phyloP scores from a whole-genome alignment of 73 alveolate species.

The Paramecium sexaurelia region DNA sequence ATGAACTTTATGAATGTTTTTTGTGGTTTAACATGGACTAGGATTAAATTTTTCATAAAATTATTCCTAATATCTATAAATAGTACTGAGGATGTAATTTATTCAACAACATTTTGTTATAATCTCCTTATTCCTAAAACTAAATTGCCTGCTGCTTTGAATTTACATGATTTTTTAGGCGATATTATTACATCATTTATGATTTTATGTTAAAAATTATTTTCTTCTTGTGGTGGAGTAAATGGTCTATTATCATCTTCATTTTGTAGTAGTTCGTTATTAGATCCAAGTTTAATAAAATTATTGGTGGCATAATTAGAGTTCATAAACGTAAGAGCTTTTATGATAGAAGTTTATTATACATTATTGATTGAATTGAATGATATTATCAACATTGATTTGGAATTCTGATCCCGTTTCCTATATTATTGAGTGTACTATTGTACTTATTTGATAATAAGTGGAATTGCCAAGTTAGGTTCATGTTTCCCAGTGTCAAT shows the following conservation, averaged over 20 bases:
- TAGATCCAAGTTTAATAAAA: neutral
- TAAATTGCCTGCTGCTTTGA: constrained; percentile 17
- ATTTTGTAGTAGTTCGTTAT: neutral
- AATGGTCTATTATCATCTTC: neutral
- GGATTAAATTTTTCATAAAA: constrained; percentile 8
- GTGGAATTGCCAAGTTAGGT: neutral
- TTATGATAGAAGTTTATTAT: neutral
- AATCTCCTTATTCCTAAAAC: constrained; percentile 16
- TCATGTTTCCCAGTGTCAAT: constrained; percentile 1
- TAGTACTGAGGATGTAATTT: constrained; percentile 5
- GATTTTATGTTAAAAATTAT: neutral
- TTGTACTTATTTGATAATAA: neutral
- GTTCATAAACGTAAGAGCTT: constrained; percentile 4
- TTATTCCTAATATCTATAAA: constrained; percentile 7
- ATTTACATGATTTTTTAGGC: neutral
- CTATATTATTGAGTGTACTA: neutral
- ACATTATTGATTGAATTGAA: constrained; percentile 9
- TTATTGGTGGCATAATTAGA: neutral
- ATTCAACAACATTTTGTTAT: constrained; percentile 32
- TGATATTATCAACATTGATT: neutral
- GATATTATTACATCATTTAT: neutral
- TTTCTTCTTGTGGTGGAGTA: neutral
- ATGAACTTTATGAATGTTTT: neutral
- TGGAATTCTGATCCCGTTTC: neutral
- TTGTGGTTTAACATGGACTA: neutral